A percentile compares a stretch with the other conserved stretches of the same genome.
phyloP scores from a whole-genome alignment of 2,329 filamentous ascomycete species.

The Fusarium stilboides region DNA sequence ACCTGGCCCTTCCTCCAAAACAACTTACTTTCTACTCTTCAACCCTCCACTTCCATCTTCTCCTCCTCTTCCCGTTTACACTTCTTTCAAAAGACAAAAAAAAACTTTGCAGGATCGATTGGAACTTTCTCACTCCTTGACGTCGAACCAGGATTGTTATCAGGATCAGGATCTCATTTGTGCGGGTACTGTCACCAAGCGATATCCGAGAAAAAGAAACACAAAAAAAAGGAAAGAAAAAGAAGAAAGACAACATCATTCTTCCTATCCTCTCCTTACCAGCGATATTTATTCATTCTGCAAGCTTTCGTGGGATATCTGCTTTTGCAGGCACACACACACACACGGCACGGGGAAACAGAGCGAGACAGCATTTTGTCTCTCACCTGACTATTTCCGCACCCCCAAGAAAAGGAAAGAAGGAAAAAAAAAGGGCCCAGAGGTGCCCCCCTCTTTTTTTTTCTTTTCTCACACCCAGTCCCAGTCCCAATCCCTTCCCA shows the following conservation, averaged over 20 bases:
- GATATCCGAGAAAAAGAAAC: conserved; percentile 1
- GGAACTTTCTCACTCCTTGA: conserved; percentile 1
- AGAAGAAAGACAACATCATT: background rate
- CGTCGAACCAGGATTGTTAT: background rate
- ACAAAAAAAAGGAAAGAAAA: background rate
- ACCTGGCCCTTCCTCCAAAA: conserved; percentile 23
- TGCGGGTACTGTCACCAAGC: background rate
- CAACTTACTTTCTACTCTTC: conserved; percentile 4
- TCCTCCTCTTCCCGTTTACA: conserved; percentile 18
- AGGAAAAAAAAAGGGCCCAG: conserved; percentile 30
- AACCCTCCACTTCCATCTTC: conserved; percentile 15
- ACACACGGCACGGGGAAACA: conserved; percentile 9
- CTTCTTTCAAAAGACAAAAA: background rate
- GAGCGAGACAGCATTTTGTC: conserved; percentile 32
- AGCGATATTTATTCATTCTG: conserved; percentile 13
- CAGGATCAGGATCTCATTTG: background rate
- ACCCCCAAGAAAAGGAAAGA: conserved; percentile 33
- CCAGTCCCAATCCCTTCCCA: conserved; percentile 9
- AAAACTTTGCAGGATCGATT: background rate
- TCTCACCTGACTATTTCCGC: conserved; percentile 46
- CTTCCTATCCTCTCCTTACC: conserved; percentile 7
- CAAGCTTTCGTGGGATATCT: conserved; percentile 21
- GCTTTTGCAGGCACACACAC: conserved; percentile 26
- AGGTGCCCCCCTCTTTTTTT: conserved; percentile 39
- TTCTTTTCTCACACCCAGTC: conserved; percentile 39